phyloP scores from a whole-genome alignment of 805 yeast species.

The Zygosaccharomyces rouxii region DNA sequence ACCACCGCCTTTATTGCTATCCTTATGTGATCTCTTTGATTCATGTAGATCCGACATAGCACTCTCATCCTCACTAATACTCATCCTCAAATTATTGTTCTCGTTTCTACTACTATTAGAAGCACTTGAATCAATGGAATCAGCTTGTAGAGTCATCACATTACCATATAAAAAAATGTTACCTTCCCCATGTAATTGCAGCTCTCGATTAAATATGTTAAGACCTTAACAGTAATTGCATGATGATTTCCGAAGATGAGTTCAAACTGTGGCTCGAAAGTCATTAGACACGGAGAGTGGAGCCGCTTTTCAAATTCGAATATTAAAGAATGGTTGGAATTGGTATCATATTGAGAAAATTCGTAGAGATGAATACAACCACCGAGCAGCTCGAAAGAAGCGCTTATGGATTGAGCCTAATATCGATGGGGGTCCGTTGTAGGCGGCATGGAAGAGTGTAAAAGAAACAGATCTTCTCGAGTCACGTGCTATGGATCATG shows the following conservation, averaged over 20 bases:
- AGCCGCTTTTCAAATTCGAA: not conserved
- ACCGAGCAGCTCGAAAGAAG: too few species aligned
- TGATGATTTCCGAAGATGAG: not conserved
- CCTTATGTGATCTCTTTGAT: too few species aligned
- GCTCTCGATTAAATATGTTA: not conserved
- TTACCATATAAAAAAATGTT: not conserved
- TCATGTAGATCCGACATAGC: not conserved
- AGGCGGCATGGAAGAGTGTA: too few species aligned
- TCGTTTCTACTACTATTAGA: not conserved
- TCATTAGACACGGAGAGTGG: not conserved
- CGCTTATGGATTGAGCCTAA: too few species aligned
- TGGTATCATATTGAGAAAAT: too few species aligned
- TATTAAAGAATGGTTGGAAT: not conserved
- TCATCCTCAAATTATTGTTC: not conserved
- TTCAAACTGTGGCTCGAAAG: constrained; percentile 1
- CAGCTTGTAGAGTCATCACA: not conserved
- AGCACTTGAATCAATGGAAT: not conserved
- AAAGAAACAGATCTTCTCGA: too few species aligned
- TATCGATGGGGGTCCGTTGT: too few species aligned
- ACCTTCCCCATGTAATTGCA: not conserved
- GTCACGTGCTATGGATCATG: too few species aligned
- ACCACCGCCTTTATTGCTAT: not conserved
- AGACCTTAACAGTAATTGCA: not conserved
- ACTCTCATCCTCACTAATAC: not conserved
- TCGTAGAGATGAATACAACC: too few species aligned